A percentile compares a stretch with the other conserved stretches of the same genome.
Conservation (phyloP, 2,329 filamentous ascomycete species). For the Sclerotinia spermophila region DNA sequence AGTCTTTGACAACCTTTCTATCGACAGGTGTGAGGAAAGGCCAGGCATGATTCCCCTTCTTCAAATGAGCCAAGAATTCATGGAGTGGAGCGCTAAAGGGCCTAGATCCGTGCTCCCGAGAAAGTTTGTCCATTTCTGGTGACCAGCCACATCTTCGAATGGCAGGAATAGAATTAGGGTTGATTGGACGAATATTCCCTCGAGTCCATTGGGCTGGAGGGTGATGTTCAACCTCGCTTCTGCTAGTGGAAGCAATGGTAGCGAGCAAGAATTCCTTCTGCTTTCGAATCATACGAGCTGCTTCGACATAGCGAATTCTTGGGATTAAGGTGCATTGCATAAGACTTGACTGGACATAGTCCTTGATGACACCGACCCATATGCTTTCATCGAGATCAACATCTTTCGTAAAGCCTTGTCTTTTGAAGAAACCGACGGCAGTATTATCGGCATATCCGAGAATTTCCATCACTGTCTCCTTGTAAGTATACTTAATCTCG, state of each 20-base stretch:
- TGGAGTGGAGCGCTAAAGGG: neutral
- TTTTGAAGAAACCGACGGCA: constrained; percentile 3
- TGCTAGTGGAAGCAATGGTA: neutral
- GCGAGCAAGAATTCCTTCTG: neutral
- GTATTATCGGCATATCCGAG: neutral
- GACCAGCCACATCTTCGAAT: constrained; percentile 1
- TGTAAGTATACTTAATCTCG: neutral
- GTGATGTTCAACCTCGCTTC: neutral
- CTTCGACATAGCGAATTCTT: neutral
- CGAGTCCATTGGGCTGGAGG: neutral
- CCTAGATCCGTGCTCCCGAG: neutral
- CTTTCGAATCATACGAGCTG: constrained; percentile 5
- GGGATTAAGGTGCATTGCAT: constrained; percentile 6
- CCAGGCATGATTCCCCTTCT: neutral
- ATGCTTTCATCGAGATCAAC: neutral
- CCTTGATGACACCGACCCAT: neutral
- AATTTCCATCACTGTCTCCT: neutral
- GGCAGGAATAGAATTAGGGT: neutral
- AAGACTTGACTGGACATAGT: neutral
- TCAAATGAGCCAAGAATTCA: neutral
- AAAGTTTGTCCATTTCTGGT: neutral
- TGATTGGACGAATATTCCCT: neutral
- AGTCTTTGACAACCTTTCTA: neutral
- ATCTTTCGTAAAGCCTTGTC: neutral
- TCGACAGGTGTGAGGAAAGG: neutral